Conservation (phyloP, 2,329 filamentous ascomycete species). For the Colletotrichum tofieldiae region DNA sequence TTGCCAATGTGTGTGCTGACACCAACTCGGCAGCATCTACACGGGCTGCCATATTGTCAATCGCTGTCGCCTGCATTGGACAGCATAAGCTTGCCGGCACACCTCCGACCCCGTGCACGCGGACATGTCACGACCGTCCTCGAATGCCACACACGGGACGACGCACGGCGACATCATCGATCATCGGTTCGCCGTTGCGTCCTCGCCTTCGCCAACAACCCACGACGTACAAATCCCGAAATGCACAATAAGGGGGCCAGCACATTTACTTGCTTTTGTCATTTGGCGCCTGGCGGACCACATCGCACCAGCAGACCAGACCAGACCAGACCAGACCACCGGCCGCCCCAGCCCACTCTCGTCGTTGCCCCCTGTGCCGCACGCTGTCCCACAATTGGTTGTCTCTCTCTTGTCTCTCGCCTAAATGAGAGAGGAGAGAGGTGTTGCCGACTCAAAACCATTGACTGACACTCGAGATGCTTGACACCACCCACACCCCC, state of each 20-base stretch:
- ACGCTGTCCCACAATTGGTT: slow-evolving; percentile 5
- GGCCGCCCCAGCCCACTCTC: background rate
- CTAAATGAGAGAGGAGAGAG: background rate
- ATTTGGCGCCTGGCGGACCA: slow-evolving; percentile 7
- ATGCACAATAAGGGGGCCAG: background rate
- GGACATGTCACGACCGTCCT: background rate
- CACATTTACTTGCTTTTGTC: slow-evolving; percentile 2
- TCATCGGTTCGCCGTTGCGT: background rate
- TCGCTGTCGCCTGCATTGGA: slow-evolving; percentile 8
- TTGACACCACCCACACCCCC: background rate
- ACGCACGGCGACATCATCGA: slow-evolving; percentile 8
- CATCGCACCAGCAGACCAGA: background rate
- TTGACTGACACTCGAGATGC: background rate
- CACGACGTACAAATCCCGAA: background rate
- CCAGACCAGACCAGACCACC: background rate
- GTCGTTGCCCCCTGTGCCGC: background rate
- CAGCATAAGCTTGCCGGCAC: background rate
- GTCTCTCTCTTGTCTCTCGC: slow-evolving; percentile 20
- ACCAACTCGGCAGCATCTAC: slow-evolving; percentile 17
- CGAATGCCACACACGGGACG: background rate
- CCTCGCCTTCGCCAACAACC: background rate
- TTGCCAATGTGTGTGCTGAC: slow-evolving; percentile 32
- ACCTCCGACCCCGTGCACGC: slow-evolving; percentile 7
- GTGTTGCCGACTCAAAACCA: slow-evolving; percentile 1
- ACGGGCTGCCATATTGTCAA: background rate